These are phyloP conservation scores for Claviceps digitariae DNA, from an alignment of 2,329 filamentous ascomycete genomes.

Conservation along the genomic window DNA sequence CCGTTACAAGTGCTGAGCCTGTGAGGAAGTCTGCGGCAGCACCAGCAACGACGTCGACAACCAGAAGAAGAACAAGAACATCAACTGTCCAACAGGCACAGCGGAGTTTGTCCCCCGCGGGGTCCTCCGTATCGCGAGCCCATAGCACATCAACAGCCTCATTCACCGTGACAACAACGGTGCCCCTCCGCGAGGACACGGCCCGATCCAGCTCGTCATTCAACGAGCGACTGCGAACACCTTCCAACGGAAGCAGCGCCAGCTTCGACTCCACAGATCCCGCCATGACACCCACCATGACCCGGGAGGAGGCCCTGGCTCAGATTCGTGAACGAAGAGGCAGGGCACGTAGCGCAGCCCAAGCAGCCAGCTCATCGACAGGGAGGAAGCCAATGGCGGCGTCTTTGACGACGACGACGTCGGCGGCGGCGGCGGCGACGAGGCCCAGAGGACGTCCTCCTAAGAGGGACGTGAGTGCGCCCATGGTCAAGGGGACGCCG, in stretches of 20 bases:
- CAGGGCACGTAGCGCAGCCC: slow-evolving; percentile 54
- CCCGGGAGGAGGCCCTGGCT: slow-evolving; percentile 60
- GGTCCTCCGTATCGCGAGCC: slow-evolving; percentile 21
- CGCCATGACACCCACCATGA: slow-evolving; percentile 51
- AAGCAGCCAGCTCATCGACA: slow-evolving; percentile 48
- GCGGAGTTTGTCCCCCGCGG: slow-evolving; percentile 8
- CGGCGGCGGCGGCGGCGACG: slow-evolving; percentile 36
- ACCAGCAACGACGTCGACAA: neutral
- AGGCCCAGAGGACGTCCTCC: slow-evolving; percentile 10
- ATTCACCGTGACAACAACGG: slow-evolving; percentile 35
- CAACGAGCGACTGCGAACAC: slow-evolving; percentile 30
- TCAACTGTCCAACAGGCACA: neutral
- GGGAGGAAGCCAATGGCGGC: slow-evolving; percentile 46
- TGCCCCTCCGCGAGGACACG: slow-evolving; percentile 37
- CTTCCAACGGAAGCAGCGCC: slow-evolving; percentile 23
- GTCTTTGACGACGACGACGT: slow-evolving; percentile 44
- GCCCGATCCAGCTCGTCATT: slow-evolving; percentile 25
- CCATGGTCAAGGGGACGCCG: slow-evolving; percentile 16
- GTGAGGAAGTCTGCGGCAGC: neutral
- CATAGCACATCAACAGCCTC: slow-evolving; percentile 31
- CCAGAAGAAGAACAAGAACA: neutral
- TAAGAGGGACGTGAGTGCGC: slow-evolving; percentile 36
- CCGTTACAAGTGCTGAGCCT: slow-evolving; percentile 9
- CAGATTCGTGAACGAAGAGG: slow-evolving; percentile 62
- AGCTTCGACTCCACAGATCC: slow-evolving; percentile 42